Base-by-base conservation (phyloP, 805 yeast genomes). In the Yarrowia sp. region DNA sequence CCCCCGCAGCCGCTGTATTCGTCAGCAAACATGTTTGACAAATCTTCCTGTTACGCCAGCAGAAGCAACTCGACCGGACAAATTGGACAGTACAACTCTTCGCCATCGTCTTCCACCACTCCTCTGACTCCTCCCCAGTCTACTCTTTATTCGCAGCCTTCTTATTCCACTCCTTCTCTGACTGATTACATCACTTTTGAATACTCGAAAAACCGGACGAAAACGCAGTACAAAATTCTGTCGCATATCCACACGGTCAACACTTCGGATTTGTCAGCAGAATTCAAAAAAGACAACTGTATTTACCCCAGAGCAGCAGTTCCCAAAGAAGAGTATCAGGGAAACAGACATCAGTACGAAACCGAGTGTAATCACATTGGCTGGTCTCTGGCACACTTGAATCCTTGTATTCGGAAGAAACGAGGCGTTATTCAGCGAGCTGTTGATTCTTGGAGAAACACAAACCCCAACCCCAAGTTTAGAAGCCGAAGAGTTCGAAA, bases 401-500 rank as follows among this genome's bases (percentile, higher is more conserved):
- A 82, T 67, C 80, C 82, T 0, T 74, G 74, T 22, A 72, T 82
- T n/a, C 75, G 79, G 26, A 72, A 72, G 52, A 78, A 79, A 32
- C 74, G 83, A 28, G 85, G 85, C 1, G 70, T 82, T 16, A 76
- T 81, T 16, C 85, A 82, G 68, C 74, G 84, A 32, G 84, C 85
- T 1, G 85, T 82, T 16, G 85, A 81, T 66, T 74, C 79, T 7
- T 82, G 83, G 83, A 74, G 85, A 67, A 82, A 82, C 70, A 77
- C 83, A 5, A 74, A 81, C 67, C 70, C 73, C 9, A 81, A 81
- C 62, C 75, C 76, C 17, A 71, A 74, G 4, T 71, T 76, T 51
- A 72, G 82, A 58, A 75, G 79, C n/a, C 77, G 84, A 49, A 73
- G 83, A 43, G 82, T 80, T 11, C 66, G 71, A n/a, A 58, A 58